Percentiles rank a stretch among this genome's conserved stretches.
Evolutionary conservation across 2,329 filamentous ascomycete genomes (phyloP).

Genomic region (Colletotrichum australisinense): DNA sequence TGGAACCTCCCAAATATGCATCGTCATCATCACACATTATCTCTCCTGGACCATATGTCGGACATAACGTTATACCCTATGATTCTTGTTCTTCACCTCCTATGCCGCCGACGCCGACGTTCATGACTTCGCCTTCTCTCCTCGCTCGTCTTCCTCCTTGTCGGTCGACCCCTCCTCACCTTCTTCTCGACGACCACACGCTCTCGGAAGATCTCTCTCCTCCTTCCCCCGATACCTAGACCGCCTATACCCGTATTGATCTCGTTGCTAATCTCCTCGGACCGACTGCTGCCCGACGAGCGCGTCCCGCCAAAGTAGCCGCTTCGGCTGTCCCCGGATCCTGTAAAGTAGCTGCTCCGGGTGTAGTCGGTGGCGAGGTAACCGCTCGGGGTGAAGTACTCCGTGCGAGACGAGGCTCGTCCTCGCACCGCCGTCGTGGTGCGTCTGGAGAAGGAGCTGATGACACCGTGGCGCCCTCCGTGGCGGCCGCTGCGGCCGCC

Average conservation of each 20-base stretch:
- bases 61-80: background rate
- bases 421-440: background rate
- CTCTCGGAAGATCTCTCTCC: constrained; percentile 4
- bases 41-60: background rate
- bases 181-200: constrained; percentile 8
- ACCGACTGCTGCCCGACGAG: constrained; percentile 3
- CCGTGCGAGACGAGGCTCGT: constrained; percentile 2
- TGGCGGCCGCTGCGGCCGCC: background rate
- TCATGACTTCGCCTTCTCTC: constrained; percentile 13
- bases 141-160: background rate
- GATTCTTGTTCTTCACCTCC: background rate
- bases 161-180: background rate
- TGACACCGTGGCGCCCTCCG: background rate
- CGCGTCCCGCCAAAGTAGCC: background rate
- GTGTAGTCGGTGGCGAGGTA: constrained; percentile 1
- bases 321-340: background rate
- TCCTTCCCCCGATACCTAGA: background rate
- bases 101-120: background rate
- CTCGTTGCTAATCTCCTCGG: constrained; percentile 9
- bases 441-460: background rate
- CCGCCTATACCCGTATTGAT: background rate
- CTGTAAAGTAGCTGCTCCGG: background rate
- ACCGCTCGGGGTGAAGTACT: constrained; percentile 10
- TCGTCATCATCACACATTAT: background rate
- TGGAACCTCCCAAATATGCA: background rate